Evolutionary conservation across 176 grass and related monocot genomes (phyloP).

Genomic region (Musa schizocarpa): DNA sequence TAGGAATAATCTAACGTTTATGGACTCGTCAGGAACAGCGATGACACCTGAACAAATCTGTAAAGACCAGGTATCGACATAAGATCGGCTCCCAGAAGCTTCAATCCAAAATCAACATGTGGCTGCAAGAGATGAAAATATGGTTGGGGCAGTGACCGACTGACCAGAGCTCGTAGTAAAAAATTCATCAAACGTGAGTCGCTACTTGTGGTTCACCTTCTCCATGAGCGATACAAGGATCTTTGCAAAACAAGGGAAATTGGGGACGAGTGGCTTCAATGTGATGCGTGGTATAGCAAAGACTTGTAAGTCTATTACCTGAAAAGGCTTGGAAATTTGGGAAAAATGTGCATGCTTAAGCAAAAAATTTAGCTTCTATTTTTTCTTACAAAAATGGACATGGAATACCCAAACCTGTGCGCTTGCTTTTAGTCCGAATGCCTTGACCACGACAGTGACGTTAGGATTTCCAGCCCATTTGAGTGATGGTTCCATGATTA

Average conservation of each 20-base stretch:
- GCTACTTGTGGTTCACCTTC: constrained; percentile 36
- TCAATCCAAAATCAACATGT: constrained; percentile 83
- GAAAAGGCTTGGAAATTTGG: not conserved
- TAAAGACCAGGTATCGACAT: constrained; percentile 79
- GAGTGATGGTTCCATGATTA: constrained; percentile 75
- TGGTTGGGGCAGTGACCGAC: not conserved
- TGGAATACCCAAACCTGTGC: constrained; percentile 32
- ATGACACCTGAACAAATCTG: constrained; percentile 68
- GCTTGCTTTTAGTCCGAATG: constrained; percentile 64
- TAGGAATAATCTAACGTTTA: too few species aligned
- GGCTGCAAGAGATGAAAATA: constrained; percentile 37
- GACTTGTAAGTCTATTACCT: constrained; percentile 82
- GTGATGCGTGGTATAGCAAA: constrained; percentile 75
- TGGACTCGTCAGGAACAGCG: not conserved
- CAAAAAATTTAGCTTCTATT: too few species aligned
- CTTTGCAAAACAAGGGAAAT: constrained; percentile 80
- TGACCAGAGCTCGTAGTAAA: not conserved
- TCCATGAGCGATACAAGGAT: constrained; percentile 81
- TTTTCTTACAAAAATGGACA: too few species aligned
- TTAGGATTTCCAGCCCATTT: constrained; percentile 92
- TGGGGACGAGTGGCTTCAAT: constrained; percentile 69
- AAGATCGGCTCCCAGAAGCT: constrained; percentile 68
- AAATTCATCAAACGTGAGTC: not conserved
- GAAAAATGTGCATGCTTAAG: not conserved
- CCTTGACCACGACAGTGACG: constrained; percentile 70